A percentile compares a stretch with the other conserved stretches of the same genome.
Evolutionary conservation across 2,329 filamentous ascomycete genomes (phyloP).

Genomic region (Neospermospora avenae): DNA sequence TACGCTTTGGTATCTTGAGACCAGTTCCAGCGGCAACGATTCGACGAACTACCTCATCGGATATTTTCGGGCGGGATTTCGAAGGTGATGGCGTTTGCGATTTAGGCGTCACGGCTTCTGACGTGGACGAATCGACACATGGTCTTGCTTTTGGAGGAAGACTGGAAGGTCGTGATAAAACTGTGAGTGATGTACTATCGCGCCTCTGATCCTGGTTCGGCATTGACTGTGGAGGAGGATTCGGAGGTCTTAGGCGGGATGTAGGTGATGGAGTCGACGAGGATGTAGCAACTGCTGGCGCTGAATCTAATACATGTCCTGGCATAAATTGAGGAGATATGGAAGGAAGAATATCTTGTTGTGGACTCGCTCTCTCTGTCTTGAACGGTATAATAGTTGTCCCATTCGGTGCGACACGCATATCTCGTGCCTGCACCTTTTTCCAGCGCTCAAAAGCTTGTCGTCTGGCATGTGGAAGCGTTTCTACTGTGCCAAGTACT

Average conservation of each 20-base stretch:
- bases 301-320: background rate
- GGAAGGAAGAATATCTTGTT: background rate
- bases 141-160: background rate
- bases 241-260: background rate
- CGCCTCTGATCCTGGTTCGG: background rate
- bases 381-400: background rate
- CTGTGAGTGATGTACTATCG: no score
- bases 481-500: background rate
- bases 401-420: background rate
- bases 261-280: background rate
- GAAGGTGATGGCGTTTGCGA: background rate
- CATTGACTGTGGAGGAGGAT: background rate
- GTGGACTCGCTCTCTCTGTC: background rate
- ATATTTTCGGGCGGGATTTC: background rate
- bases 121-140: background rate
- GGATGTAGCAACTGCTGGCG: no score
- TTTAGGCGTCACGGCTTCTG: background rate
- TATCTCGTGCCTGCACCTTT: background rate
- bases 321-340: background rate
- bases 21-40: slow-evolving; percentile 1
- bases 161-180: background rate
- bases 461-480: background rate
- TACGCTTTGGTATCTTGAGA: background rate
- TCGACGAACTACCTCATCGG: background rate
- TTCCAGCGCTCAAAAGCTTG: background rate